Evolutionary conservation across 768 basidiomycete genomes (phyloP).

Genomic region (Suillus sp.): DNA sequence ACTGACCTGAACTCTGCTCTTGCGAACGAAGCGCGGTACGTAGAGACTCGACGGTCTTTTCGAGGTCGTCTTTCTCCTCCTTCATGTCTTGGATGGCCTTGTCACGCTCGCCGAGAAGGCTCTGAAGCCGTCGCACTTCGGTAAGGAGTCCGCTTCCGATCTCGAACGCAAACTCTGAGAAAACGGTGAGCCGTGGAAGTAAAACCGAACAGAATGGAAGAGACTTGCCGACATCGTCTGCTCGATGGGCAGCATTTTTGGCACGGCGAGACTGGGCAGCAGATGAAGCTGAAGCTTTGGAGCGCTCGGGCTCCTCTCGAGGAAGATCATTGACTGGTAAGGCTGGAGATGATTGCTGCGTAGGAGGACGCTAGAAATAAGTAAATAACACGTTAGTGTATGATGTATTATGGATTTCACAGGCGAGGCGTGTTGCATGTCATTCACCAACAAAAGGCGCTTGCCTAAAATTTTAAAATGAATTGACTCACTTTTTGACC

Average conservation of each 20-base stretch:
- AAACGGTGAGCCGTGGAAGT: constrained; percentile 21
- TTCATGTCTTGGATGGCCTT: constrained; percentile 90
- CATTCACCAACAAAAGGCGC: constrained; percentile 3
- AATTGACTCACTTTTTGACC: constrained; percentile 55
- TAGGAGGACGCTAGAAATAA: constrained; percentile 45
- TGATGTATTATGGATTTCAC: constrained; percentile 6
- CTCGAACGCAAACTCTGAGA: constrained; percentile 93
- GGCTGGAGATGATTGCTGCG: constrained; percentile 48
- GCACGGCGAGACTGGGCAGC: constrained; percentile 87
- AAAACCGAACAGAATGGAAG: constrained; percentile 13
- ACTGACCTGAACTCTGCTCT: constrained; percentile 77
- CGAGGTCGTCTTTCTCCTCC: constrained; percentile 89
- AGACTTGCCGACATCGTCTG: constrained; percentile 80
- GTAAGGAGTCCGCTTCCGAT: constrained; percentile 91
- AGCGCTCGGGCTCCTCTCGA: constrained; percentile 63
- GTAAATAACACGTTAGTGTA: constrained; percentile 13
- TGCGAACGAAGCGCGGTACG: constrained; percentile 74
- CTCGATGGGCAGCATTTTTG: constrained; percentile 89
- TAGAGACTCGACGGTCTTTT: constrained; percentile 74
- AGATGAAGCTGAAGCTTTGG: constrained; percentile 63
- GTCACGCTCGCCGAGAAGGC: constrained; percentile 88
- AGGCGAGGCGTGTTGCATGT: background rate
- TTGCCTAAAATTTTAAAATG: background rate
- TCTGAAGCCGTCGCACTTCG: constrained; percentile 90
- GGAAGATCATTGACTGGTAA: constrained; percentile 51